phyloP scores from a whole-genome alignment of 2,329 filamentous ascomycete genomes.

The Fusarium ambrosium region DNA sequence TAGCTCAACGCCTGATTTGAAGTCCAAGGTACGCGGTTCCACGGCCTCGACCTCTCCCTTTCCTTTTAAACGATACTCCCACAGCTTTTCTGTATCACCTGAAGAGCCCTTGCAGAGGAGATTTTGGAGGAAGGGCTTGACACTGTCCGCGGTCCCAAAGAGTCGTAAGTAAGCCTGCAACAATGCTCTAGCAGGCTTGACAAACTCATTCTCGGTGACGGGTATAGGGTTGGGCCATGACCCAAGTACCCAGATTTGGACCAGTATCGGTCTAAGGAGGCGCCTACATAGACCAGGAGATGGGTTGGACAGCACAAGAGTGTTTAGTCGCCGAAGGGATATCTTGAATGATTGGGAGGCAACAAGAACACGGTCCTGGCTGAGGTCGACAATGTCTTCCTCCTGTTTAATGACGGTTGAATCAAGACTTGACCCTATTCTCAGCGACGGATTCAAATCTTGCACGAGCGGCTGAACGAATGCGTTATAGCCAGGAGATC shows the following conservation, averaged over 20 bases:
- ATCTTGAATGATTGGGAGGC: constrained; percentile 60
- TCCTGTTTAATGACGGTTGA: constrained; percentile 40
- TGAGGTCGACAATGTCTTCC: constrained; percentile 62
- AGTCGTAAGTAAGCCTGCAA: constrained; percentile 71
- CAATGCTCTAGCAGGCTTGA: constrained; percentile 62
- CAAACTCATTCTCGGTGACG: constrained; percentile 55
- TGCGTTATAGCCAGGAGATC: constrained; percentile 70
- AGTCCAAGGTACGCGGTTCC: constrained; percentile 43
- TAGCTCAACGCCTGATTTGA: constrained; percentile 45
- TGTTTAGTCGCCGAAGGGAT: constrained; percentile 68
- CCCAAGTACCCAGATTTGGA: constrained; percentile 74
- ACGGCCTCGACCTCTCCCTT: constrained; percentile 67
- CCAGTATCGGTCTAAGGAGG: constrained; percentile 69
- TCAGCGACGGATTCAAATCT: constrained; percentile 61
- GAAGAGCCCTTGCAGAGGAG: constrained; percentile 68
- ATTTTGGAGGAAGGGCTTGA: constrained; percentile 65
- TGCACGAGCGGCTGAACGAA: constrained; percentile 72
- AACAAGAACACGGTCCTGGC: constrained; percentile 60
- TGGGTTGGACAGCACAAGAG: constrained; percentile 72
- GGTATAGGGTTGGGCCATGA: constrained; percentile 60
- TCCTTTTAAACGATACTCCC: constrained; percentile 65
- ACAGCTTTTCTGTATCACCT: constrained; percentile 53
- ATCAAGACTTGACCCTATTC: background rate
- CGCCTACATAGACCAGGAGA: constrained; percentile 75
- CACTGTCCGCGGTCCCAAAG: constrained; percentile 63